Evolutionary conservation across 345 rosid genomes (phyloP).

Genomic region (Garcia nutans): DNA sequence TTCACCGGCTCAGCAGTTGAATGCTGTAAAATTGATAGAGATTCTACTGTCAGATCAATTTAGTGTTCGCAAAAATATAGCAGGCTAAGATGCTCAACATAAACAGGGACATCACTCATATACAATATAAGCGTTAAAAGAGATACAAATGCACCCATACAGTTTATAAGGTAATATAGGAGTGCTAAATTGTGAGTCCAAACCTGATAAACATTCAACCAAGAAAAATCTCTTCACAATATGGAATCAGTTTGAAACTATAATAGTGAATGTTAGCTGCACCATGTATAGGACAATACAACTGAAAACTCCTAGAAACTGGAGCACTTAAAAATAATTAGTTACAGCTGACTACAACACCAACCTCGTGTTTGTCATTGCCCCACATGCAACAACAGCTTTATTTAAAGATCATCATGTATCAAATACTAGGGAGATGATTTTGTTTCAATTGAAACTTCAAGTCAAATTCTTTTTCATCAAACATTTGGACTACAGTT

Average conservation of each 20-base stretch:
- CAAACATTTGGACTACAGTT: not conserved
- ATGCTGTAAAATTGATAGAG: constrained; percentile 40
- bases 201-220: not conserved
- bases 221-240: not conserved
- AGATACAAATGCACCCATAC: not conserved
- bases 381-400: not conserved
- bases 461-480: not conserved
- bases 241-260: not conserved
- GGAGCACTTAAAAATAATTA: not conserved
- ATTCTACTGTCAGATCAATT: constrained; percentile 8
- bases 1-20: constrained; percentile 52
- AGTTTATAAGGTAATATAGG: not conserved
- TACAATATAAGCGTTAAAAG: too few relatives aligned
- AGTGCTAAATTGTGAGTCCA: not conserved
- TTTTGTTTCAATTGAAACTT: too few relatives aligned
- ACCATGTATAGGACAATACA: not conserved
- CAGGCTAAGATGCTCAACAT: not conserved
- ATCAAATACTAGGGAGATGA: not conserved
- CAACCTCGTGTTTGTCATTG: not conserved
- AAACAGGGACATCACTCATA: too few relatives aligned
- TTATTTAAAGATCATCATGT: not conserved
- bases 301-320: not conserved
- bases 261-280: not conserved
- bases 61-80: not conserved
- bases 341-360: not conserved